Conservation (phyloP, 495 filamentous ascomycete species). For the Astrocystis sublimbata region DNA sequence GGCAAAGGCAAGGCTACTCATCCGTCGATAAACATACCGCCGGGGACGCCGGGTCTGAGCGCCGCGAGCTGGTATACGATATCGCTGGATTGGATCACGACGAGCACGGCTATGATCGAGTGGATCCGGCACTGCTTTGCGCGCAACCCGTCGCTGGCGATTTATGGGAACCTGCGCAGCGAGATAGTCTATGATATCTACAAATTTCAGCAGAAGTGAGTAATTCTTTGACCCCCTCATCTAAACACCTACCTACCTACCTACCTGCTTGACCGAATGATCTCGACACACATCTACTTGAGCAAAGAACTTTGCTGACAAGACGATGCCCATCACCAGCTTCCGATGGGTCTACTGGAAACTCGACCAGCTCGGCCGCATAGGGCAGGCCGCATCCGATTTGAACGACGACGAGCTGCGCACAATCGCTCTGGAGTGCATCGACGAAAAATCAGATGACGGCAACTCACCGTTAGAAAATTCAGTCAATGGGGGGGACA, state of each 20-base stretch:
- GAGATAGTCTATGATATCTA: background rate
- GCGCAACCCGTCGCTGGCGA: background rate
- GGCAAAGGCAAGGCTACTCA: background rate
- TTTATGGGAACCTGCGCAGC: background rate
- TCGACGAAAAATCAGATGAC: background rate
- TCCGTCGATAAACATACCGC: background rate
- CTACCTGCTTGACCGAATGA: background rate
- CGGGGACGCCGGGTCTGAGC: background rate
- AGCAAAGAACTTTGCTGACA: background rate
- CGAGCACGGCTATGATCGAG: background rate
- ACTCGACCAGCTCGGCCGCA: background rate
- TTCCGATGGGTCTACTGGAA: conserved; percentile 8
- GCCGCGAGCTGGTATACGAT: background rate
- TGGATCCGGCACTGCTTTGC: conserved; percentile 6
- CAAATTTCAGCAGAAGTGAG: background rate
- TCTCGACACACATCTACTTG: background rate
- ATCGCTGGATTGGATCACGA: background rate
- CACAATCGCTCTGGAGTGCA: background rate
- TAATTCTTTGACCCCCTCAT: background rate
- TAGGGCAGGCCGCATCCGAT: background rate
- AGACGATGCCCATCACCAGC: background rate
- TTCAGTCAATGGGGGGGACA: background rate
- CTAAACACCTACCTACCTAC: background rate
- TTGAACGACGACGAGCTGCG: background rate
- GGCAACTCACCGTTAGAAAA: too few species aligned